Conservation (phyloP, 176 grass and related monocot genomes). For the Carex cristatella region DNA sequence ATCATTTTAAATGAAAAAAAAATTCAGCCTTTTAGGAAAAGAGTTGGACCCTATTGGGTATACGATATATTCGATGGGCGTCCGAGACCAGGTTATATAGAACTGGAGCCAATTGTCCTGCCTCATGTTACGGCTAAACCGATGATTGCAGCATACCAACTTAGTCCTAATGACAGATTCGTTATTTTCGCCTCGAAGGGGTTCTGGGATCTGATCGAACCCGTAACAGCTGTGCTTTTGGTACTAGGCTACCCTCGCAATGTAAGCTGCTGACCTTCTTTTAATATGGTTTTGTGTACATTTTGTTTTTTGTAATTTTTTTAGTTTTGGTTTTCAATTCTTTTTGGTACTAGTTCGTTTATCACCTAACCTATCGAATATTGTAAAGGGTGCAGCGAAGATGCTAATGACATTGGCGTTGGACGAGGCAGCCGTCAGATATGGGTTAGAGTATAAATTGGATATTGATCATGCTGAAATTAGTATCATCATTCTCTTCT, state of each 20-base stretch:
- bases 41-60: too few species aligned
- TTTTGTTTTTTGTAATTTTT: too few species aligned
- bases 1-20: background rate
- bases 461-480: too few species aligned
- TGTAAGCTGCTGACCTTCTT: too few species aligned
- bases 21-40: slow-evolving; percentile 12
- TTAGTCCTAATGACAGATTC: slow-evolving; percentile 40
- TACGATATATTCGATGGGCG: too few species aligned
- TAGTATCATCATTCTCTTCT: slow-evolving; percentile 37
- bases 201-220: slow-evolving; percentile 40
- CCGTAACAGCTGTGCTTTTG: slow-evolving; percentile 37
- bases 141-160: slow-evolving; percentile 20
- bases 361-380: background rate
- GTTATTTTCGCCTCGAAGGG: slow-evolving; percentile 58
- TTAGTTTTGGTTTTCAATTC: too few species aligned
- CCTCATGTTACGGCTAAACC: slow-evolving; percentile 42
- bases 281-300: too few species aligned
- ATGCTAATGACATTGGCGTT: slow-evolving; percentile 34
- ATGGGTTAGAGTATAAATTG: too few species aligned
- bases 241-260: slow-evolving; percentile 18
- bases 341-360: background rate
- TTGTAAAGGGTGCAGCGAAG: slow-evolving; percentile 36
- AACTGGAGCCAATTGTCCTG: slow-evolving; percentile 25
- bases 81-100: too few species aligned
- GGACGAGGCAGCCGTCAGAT: background rate